Percentiles rank a stretch among this genome's conserved stretches.
phyloP scores from a whole-genome alignment of 1,284 basidiomycete species.

The Sanguinoderma infundibulare region DNA sequence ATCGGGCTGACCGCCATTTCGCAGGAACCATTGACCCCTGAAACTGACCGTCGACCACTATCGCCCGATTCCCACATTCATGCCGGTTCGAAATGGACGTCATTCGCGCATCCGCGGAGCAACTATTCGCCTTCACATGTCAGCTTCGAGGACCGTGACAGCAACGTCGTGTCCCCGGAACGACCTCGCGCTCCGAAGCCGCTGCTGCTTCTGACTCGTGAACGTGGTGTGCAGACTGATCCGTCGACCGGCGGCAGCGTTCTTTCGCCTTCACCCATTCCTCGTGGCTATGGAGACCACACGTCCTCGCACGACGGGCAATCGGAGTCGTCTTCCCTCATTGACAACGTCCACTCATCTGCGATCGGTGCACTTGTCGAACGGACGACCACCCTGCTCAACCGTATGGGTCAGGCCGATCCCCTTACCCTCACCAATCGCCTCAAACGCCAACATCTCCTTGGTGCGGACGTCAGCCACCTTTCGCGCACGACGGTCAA shows the following conservation, averaged over 20 bases:
- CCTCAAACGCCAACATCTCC: conserved; percentile 88
- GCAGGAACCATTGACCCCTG: conserved; percentile 68
- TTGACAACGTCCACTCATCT: conserved; percentile 48
- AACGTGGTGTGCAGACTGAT: conserved; percentile 81
- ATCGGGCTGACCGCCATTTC: neutral
- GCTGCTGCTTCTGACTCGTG: conserved; percentile 64
- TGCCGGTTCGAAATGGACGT: conserved; percentile 47
- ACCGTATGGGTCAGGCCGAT: conserved; percentile 81
- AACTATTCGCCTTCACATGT: conserved; percentile 45
- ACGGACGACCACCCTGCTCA: conserved; percentile 68
- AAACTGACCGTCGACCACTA: conserved; percentile 57
- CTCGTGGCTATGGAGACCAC: conserved; percentile 44
- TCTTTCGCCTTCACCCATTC: conserved; percentile 41
- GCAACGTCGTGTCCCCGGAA: conserved; percentile 42
- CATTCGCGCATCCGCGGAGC: conserved; percentile 44
- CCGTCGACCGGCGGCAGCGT: conserved; percentile 31
- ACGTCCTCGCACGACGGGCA: conserved; percentile 57
- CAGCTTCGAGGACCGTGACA: conserved; percentile 48
- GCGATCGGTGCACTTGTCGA: conserved; percentile 73
- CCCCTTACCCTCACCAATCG: conserved; percentile 88
- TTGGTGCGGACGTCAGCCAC: conserved; percentile 85
- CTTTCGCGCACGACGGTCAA: conserved; percentile 86
- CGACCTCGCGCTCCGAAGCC: conserved; percentile 49
- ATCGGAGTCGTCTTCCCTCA: conserved; percentile 72
- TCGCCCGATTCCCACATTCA: conserved; percentile 58